Evolutionary conservation across 148 eudicot species (phyloP).

Genomic region (Agrostemma githago): DNA sequence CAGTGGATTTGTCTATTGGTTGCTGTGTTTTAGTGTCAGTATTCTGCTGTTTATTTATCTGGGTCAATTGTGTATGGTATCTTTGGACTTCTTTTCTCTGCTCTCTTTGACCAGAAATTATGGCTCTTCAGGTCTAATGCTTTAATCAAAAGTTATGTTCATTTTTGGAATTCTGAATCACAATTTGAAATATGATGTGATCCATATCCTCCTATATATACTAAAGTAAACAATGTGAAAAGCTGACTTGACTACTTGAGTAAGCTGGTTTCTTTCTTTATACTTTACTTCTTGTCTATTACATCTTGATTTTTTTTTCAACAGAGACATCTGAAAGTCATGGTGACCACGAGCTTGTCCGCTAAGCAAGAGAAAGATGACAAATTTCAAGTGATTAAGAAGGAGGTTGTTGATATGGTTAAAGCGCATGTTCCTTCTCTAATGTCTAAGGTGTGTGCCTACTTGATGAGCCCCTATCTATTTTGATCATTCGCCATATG

Average conservation of each 20-base stretch:
- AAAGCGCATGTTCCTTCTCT: constrained; percentile 45
- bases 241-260: background rate
- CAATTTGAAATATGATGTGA: constrained; percentile 2
- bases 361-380: constrained; percentile 87
- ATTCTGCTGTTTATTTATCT: background rate
- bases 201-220: background rate
- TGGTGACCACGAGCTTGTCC: constrained; percentile 68
- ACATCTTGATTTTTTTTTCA: constrained; percentile 7
- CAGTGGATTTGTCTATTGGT: background rate
- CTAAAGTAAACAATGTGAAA: constrained; percentile 4
- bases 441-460: constrained; percentile 55
- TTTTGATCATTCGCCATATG: background rate
- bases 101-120: background rate
- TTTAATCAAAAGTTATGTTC: background rate
- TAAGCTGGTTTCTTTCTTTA: background rate
- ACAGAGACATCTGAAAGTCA: constrained; percentile 76
- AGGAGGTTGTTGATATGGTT: constrained; percentile 78
- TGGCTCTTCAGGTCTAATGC: background rate
- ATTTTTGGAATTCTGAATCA: background rate
- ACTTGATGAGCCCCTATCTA: background rate
- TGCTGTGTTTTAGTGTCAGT: background rate
- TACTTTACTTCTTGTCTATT: background rate
- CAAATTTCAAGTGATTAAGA: constrained; percentile 67
- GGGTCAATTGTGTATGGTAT: background rate
- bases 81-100: background rate